A percentile compares a stretch with the other conserved stretches of the same genome.
These are phyloP conservation scores for Shiraia bambusicola DNA, from an alignment of 2,329 filamentous ascomycete species.

Conservation along the genomic window DNA sequence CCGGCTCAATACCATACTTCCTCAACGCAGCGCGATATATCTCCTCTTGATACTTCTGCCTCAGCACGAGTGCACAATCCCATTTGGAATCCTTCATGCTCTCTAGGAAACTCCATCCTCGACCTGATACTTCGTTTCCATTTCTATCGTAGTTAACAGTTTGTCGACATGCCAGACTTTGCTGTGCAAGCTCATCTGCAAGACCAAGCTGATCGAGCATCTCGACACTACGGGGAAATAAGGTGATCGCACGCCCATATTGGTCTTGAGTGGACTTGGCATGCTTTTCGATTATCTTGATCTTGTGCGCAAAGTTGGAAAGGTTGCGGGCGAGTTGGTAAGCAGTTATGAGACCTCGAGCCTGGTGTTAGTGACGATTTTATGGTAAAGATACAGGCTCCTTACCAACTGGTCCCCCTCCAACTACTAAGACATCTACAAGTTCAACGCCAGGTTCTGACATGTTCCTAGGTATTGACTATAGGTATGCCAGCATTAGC, in stretches of 20 bases:
- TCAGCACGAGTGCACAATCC: conserved; percentile 56
- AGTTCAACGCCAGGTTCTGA: conserved; percentile 9
- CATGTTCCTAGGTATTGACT: conserved; percentile 6
- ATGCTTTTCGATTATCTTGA: conserved; percentile 54
- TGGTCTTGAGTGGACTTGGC: conserved; percentile 52
- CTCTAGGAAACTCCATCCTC: conserved; percentile 57
- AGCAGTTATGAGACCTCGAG: conserved; percentile 44
- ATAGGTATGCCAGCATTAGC: no score
- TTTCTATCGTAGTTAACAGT: conserved; percentile 52
- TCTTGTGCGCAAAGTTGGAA: conserved; percentile 40
- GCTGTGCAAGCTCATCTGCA: conserved; percentile 53
- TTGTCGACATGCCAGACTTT: conserved; percentile 55
- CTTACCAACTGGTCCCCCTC: conserved; percentile 50
- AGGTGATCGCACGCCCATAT: conserved; percentile 58
- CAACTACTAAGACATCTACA: conserved; percentile 28
- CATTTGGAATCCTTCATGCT: conserved; percentile 55
- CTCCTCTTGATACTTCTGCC: conserved; percentile 59
- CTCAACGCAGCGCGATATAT: conserved; percentile 51
- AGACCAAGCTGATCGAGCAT: conserved; percentile 56
- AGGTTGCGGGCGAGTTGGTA: conserved; percentile 51
- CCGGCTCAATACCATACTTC: conserved; percentile 41
- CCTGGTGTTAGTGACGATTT: conserved; percentile 1
- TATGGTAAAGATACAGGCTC: background rate
- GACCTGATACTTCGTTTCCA: conserved; percentile 49
- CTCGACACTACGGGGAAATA: conserved; percentile 55